Evolutionary conservation across 306 rosid species (phyloP), one percentile per base, ranked within the genome.

Genomic region (Coriaria nepalensis): DNA sequence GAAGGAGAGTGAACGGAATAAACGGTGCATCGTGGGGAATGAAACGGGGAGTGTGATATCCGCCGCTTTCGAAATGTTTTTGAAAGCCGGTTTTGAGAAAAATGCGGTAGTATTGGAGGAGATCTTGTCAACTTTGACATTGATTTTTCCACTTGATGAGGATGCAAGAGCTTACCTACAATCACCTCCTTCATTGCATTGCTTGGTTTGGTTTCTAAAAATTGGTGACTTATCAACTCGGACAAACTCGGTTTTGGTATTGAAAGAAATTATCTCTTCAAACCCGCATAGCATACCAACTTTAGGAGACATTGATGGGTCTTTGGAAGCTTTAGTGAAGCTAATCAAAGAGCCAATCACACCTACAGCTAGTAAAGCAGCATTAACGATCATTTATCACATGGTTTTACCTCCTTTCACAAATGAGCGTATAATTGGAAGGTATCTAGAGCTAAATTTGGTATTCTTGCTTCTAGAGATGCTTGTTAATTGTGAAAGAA

Each of bases 1-100:
- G 5, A 64, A 48, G 46, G 82, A 72, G 14, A 72, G 78, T 53
- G 78, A 68, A 35, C 53, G 82, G 4, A 72, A 76, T 62, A 71
- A 61, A 35, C 61, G 67, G 46, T 56, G 73, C 43, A 58, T 76
- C 40, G 40, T 50, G 6, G 48, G 11, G 2, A 54, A 42, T 37
- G 72, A 69, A 38, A 52, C 78, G 0, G 69, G 65, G 15, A 50
- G 36, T 37, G 51, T 35, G 7, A 10, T 76, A 8, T 53, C 78
- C 0, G 53, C 59, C 2, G 59, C 75, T 8, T 68, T 76, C 32
- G 67, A 50, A 8, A 32, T 36, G 2, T 61, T 68, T 14, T 65
- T 78, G 8, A 44, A 2, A 14, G 53, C 49, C 7, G 43, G 10
- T 11, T 53, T 48, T 2, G 58, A 59, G 2, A 52, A 35, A 43